Base-by-base conservation (phyloP, 257 asterid genomes). In the Nicotiana sylvestris region DNA sequence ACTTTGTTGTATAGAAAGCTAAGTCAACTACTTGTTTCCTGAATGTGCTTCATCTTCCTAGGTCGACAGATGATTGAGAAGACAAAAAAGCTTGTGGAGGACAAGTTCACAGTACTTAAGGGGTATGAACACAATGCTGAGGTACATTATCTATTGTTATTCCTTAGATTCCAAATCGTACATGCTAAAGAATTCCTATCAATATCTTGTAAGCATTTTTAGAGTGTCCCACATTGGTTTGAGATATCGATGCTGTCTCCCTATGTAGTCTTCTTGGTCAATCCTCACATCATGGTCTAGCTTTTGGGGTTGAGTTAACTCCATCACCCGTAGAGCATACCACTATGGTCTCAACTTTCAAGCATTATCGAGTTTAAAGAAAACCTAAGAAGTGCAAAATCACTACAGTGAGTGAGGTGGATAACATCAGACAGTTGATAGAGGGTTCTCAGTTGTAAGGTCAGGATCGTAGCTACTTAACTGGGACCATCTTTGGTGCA, bases 21-120 rank as follows among this genome's bases (percentile, higher is more conserved):
- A 33, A 32, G 46, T 80, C 60, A 43, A 17, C 43, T 66, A 9
- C 60, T 43, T 81, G 79, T 84, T 82, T 70, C 55, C 62, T 29
- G 81, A 81, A 60, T 21, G 77, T 30, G 79, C 64, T 86, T 69
- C 79, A 68, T 85, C 76, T 87, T 43, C 55, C 86, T 62, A 96
- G 99, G 99, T 81, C 98, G 99, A 32, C 97, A 96, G 87, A 94
- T 96, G 99, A 96, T 96, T 89, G 99, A 96, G 86, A 97, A 93
- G 90, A 94, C 99, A 64, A 94, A 94, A 86, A 94, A 93, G 83
- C 92, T 94, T 25, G 99, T 96, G 89, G 99, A 96, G 87, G 98
- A 92, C 81, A 96, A 92, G 83, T 96, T 96, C 88, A 90, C 92
- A 18, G 85, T 87, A 86, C 88, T 90, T 82, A 93, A 91, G 86